Percentiles rank a stretch among this genome's conserved stretches.
Evolutionary conservation across 495 filamentous ascomycete genomes (phyloP).

Genomic region (Penicillium manginii): DNA sequence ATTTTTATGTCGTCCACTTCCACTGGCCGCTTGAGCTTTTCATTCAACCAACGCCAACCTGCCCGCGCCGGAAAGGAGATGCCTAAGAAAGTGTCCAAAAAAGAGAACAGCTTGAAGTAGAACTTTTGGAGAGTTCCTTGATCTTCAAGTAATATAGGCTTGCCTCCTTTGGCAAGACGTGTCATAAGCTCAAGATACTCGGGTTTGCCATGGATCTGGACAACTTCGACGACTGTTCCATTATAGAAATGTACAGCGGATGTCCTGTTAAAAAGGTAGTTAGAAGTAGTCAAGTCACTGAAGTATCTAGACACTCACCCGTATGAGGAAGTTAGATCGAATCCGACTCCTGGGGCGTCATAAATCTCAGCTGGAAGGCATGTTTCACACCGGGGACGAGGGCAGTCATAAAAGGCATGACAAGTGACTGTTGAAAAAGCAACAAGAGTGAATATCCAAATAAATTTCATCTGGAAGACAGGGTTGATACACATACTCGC

Average conservation of each 20-base stretch:
- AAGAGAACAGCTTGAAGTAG: neutral
- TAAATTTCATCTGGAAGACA: neutral
- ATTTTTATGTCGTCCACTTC: slow-evolving; percentile 16
- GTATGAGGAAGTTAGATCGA: slow-evolving; percentile 20
- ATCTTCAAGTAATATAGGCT: neutral
- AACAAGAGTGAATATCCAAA: neutral
- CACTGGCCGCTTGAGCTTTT: slow-evolving; percentile 9
- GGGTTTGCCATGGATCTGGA: slow-evolving; percentile 14
- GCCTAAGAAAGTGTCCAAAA: neutral
- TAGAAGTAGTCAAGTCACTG: neutral
- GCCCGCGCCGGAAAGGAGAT: slow-evolving; percentile 8
- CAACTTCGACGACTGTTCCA: slow-evolving; percentile 20
- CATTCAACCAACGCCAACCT: slow-evolving; percentile 17
- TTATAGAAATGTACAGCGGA: slow-evolving; percentile 19
- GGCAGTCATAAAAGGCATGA: neutral
- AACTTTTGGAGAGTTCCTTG: slow-evolving; percentile 1
- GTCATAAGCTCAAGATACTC: slow-evolving; percentile 24
- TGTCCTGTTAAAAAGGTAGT: slow-evolving; percentile 8
- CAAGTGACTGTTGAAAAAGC: neutral
- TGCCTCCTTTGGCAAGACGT: slow-evolving; percentile 9
- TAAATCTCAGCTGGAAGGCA: slow-evolving; percentile 14
- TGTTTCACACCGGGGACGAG: slow-evolving; percentile 6
- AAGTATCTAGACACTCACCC: slow-evolving; percentile 10
- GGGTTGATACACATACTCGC: neutral
- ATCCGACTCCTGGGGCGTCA: slow-evolving; percentile 21